Base-by-base conservation (phyloP, 306 rosid species). In the Trifolium fragiferum region DNA sequence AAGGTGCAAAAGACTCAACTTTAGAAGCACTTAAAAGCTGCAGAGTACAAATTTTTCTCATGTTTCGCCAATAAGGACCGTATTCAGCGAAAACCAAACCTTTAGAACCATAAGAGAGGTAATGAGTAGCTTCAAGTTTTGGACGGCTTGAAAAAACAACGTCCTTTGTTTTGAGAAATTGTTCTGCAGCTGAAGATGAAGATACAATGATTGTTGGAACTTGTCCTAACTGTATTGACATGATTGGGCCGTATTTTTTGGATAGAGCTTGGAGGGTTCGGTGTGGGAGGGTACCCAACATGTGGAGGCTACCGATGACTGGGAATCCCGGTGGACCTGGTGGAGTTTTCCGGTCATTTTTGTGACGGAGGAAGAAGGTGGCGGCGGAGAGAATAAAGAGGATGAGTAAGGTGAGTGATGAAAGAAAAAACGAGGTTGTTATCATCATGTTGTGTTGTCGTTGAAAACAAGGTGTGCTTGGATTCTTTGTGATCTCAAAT, bases 151-250 rank as follows among this genome's bases (percentile, higher is more conserved):
- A 43, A 16, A 75, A 81, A 53, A 70, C 44, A 2, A 54, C 5
- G 70, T 84, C 88, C 16, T 83, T 71, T 21, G 83, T 82, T 63
- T 75, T 84, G 44, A 86, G 84, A 65, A 86, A 82, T 1, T 43
- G 64, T 70, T 88, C 74, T 0, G 84, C 84, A 0, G 87, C 83
- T 11, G 20, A 21, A 2, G 87, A 59, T 55, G 90, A 82, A 0
- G 87, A 78, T 3, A 84, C 35, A 16, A 76, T 54, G 8, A 84
- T 18, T 11, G 87, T 3, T 5, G 81, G 72, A 12, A 47, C 46
- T 21, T 49, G 73, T 18, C 87, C 87, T 1, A 81, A 66, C 0
- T 46, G 68, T 5, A 77, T 4, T 11, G 65, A 69, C 83, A 84
- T 84, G 25, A 84, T 77, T 12, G 82, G 73, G 0, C 87, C 87